Conservation (phyloP, 2,329 filamentous ascomycete species). For the Penicillium capsulatum region DNA sequence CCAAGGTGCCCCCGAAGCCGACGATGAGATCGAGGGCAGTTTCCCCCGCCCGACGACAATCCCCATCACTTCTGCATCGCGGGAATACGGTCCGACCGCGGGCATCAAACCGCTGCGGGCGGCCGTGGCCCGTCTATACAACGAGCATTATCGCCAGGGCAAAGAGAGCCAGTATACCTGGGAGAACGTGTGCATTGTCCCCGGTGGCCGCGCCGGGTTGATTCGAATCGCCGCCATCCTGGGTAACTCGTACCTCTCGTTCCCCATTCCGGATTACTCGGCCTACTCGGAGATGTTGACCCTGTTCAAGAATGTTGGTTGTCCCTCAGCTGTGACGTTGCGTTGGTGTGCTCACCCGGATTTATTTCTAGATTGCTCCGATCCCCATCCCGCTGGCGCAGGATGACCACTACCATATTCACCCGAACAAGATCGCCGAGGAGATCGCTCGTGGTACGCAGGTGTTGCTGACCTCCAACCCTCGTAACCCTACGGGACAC, state of each 20-base stretch:
- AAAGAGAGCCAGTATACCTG: slow-evolving; percentile 88
- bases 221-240: slow-evolving; percentile 93
- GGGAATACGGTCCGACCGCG: slow-evolving; percentile 90
- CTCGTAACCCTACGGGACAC: slow-evolving; percentile 86
- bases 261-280: slow-evolving; percentile 94
- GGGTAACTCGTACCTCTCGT: slow-evolving; percentile 85
- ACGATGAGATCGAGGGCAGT: slow-evolving; percentile 85
- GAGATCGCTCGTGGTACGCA: slow-evolving; percentile 81
- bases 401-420: slow-evolving; percentile 86
- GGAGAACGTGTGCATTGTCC: slow-evolving; percentile 97
- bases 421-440: slow-evolving; percentile 86
- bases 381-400: slow-evolving; percentile 81
- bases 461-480: slow-evolving; percentile 92
- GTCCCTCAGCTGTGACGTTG: background rate
- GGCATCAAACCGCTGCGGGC: slow-evolving; percentile 87
- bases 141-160: slow-evolving; percentile 81
- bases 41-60: slow-evolving; percentile 77
- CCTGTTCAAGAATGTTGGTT: slow-evolving; percentile 72
- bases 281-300: slow-evolving; percentile 98
- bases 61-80: slow-evolving; percentile 69
- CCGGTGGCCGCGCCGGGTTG: slow-evolving; percentile 84
- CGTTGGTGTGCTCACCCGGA: slow-evolving; percentile 4
- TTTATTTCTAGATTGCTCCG: slow-evolving; percentile 68
- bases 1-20: slow-evolving; percentile 89
- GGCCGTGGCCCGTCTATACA: slow-evolving; percentile 88